These are phyloP conservation scores for Comarum palustre DNA, from an alignment of 306 rosid species.

Conservation along the genomic window DNA sequence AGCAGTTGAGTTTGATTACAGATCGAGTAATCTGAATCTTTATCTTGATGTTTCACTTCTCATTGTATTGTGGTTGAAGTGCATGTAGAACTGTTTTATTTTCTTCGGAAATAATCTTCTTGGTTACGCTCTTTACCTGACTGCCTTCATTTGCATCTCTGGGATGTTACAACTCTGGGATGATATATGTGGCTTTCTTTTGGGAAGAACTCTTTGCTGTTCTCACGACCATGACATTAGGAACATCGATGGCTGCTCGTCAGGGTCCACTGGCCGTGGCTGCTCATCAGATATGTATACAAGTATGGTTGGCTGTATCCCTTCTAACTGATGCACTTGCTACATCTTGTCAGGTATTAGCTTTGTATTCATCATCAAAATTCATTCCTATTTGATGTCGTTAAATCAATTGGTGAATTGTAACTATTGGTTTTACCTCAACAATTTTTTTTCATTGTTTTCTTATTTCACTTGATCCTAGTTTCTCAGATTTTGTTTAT, in stretches of 20 bases:
- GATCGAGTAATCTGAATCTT: neutral
- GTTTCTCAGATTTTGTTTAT: neutral
- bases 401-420: conserved; percentile 12
- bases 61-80: neutral
- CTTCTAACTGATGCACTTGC: conserved; percentile 90
- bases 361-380: conserved; percentile 14
- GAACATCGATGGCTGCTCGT: conserved; percentile 93
- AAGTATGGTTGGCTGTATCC: conserved; percentile 97
- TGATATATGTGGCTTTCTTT: conserved; percentile 79
- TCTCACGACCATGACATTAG: conserved; percentile 77
- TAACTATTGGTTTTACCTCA: neutral
- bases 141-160: conserved; percentile 22
- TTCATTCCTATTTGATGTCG: conserved; percentile 7
- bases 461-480: neutral
- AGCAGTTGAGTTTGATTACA: neutral
- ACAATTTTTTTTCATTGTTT: neutral
- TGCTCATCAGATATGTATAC: conserved; percentile 96
- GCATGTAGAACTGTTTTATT: conserved; percentile 15
- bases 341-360: conserved; percentile 75
- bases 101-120: conserved; percentile 15
- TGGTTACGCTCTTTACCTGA: neutral
- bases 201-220: conserved; percentile 95
- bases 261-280: conserved; percentile 99
- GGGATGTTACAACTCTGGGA: conserved; percentile 32
- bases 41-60: conserved; percentile 3